Conservation (phyloP, 2,329 filamentous ascomycete genomes). For the Curvularia verruculosa region DNA sequence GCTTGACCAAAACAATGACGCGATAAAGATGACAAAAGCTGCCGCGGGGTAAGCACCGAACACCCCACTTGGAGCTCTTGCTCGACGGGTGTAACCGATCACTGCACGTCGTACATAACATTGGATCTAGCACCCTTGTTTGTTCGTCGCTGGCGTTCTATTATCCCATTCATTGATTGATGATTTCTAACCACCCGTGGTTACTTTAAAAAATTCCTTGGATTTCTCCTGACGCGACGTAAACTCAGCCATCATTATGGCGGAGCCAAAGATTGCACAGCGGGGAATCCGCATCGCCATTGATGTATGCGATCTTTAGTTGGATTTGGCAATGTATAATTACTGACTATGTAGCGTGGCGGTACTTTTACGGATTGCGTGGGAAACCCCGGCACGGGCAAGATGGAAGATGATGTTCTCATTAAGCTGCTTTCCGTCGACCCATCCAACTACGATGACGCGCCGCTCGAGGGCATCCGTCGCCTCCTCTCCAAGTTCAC, state of each 20-base stretch:
- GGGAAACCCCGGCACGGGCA: constrained; percentile 73
- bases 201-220: neutral
- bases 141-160: neutral
- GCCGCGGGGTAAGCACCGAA: constrained; percentile 17
- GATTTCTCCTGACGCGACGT: neutral
- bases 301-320: constrained; percentile 42
- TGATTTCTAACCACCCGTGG: neutral
- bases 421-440: constrained; percentile 92
- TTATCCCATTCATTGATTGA: constrained; percentile 4
- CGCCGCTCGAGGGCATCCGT: constrained; percentile 87
- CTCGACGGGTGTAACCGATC: neutral
- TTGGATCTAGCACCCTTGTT: neutral
- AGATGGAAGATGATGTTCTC: constrained; percentile 74
- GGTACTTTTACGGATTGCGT: constrained; percentile 95
- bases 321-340: neutral
- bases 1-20: neutral
- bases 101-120: constrained; percentile 1
- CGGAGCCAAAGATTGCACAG: constrained; percentile 30
- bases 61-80: constrained; percentile 13
- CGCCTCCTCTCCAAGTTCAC: constrained; percentile 82
- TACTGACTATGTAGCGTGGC: constrained; percentile 62
- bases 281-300: constrained; percentile 78
- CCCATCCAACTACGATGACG: constrained; percentile 87
- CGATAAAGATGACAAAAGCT: constrained; percentile 14
- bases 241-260: constrained; percentile 24